A percentile compares a stretch with the other conserved stretches of the same genome.
phyloP scores from a whole-genome alignment of 768 basidiomycete genomes.

The Mycena albidolilacea region DNA sequence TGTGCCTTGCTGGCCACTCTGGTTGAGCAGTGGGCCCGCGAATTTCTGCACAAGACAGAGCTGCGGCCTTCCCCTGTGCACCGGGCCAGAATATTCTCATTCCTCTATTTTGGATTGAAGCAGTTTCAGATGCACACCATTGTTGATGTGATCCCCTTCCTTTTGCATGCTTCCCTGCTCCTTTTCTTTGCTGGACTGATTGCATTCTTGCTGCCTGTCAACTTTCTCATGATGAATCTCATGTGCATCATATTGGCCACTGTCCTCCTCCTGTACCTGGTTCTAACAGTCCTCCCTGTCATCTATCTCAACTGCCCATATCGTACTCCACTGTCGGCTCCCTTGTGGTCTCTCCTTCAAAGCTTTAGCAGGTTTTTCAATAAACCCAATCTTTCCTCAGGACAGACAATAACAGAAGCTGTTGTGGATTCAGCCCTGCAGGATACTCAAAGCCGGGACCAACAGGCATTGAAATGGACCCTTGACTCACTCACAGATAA shows the following conservation, averaged over 20 bases:
- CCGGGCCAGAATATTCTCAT: constrained; percentile 2
- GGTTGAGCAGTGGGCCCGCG: constrained; percentile 3
- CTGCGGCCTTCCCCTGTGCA: not conserved
- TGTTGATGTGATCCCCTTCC: constrained; percentile 4
- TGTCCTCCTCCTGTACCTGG: not conserved
- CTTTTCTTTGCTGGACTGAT: constrained; percentile 8
- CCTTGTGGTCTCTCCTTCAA: too few species aligned
- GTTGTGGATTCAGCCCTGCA: not conserved
- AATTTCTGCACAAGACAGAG: constrained; percentile 3
- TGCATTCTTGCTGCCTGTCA: not conserved
- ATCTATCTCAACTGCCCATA: not conserved
- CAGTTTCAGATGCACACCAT: constrained; percentile 5
- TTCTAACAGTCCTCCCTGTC: constrained; percentile 1
- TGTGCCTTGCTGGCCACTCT: constrained; percentile 14
- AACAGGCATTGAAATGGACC: not conserved
- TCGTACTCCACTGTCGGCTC: too few species aligned
- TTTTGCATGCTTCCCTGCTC: not conserved
- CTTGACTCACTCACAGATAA: not conserved
- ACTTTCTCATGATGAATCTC: not conserved
- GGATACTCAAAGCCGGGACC: not conserved
- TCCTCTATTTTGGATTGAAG: constrained; percentile 7
- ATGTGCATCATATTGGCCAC: not conserved
- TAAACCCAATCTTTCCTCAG: not conserved
- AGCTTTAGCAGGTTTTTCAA: too few species aligned
- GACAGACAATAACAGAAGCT: constrained; percentile 2